A percentile compares a stretch with the other conserved stretches of the same genome.
Conservation (phyloP, 2,329 filamentous ascomycete genomes). For the Cucurbitaria berberidis region DNA sequence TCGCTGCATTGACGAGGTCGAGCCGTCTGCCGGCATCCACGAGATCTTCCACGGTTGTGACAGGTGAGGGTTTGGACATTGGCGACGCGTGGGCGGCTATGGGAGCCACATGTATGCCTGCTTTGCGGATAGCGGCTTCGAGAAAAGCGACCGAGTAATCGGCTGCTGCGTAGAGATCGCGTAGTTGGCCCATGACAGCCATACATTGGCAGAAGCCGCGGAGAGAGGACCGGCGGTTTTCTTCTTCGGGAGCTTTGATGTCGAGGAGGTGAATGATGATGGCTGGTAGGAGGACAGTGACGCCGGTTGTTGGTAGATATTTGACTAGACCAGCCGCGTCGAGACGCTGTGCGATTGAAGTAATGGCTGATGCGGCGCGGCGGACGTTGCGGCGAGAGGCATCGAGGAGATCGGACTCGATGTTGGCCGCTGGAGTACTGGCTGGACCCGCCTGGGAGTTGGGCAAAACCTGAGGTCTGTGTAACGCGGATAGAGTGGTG, state of each 20-base stretch:
- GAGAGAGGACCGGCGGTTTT: constrained; percentile 73
- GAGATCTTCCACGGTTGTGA: constrained; percentile 54
- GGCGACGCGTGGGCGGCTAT: constrained; percentile 29
- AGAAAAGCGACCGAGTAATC: constrained; percentile 95
- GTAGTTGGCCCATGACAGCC: constrained; percentile 84
- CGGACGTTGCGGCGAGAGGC: constrained; percentile 82
- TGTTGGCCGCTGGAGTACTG: constrained; percentile 50
- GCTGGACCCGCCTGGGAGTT: constrained; percentile 64
- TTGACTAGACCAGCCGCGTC: constrained; percentile 74
- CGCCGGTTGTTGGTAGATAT: constrained; percentile 85
- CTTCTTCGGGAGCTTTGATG: constrained; percentile 80
- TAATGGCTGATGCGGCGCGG: constrained; percentile 83
- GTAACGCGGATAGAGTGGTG: constrained; percentile 87
- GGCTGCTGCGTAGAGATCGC: constrained; percentile 91
- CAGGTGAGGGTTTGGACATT: constrained; percentile 34
- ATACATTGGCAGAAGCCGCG: constrained; percentile 90
- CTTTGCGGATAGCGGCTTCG: constrained; percentile 89
- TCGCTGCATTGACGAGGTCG: constrained; percentile 33
- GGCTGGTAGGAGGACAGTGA: constrained; percentile 87
- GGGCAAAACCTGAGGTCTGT: constrained; percentile 88
- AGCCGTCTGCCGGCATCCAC: constrained; percentile 54
- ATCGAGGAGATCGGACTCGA: constrained; percentile 73
- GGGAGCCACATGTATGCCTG: constrained; percentile 73
- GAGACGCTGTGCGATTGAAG: constrained; percentile 78
- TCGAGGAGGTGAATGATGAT: constrained; percentile 94